Conservation (phyloP, 768 basidiomycete genomes). For the Sistotremastrum niveocremeum region DNA sequence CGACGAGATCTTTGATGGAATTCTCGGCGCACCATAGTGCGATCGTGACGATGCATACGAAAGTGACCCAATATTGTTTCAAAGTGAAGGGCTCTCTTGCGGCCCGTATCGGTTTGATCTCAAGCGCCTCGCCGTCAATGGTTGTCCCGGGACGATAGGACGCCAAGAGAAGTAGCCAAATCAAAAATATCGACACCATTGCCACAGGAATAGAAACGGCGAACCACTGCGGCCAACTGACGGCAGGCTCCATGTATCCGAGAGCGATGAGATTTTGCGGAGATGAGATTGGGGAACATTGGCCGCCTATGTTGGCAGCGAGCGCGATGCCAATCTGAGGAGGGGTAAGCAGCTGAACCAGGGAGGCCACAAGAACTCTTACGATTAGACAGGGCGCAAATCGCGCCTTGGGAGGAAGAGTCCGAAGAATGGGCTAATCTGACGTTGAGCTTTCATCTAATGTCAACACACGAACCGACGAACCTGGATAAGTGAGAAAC, state of each 20-base stretch:
- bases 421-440: constrained; percentile 79
- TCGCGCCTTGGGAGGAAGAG: constrained; percentile 70
- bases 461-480: constrained; percentile 12
- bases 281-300: constrained; percentile 93
- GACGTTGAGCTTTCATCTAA: constrained; percentile 6
- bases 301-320: constrained; percentile 97
- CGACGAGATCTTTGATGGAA: constrained; percentile 57
- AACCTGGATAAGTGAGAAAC: constrained; percentile 91
- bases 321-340: constrained; percentile 84
- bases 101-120: constrained; percentile 75
- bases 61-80: constrained; percentile 84
- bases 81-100: constrained; percentile 67
- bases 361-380: constrained; percentile 19
- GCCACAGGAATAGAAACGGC: constrained; percentile 88
- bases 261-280: constrained; percentile 96
- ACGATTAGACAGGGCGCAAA: constrained; percentile 91
- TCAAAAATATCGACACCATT: constrained; percentile 67
- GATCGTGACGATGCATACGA: constrained; percentile 78
- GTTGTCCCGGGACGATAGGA: constrained; percentile 65
- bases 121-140: constrained; percentile 62
- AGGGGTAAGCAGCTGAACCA: constrained; percentile 3
- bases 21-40: constrained; percentile 82
- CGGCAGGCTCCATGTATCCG: constrained; percentile 65
- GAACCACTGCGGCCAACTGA: constrained; percentile 93
- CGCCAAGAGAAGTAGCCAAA: constrained; percentile 80